Evolutionary conservation across 2,329 filamentous ascomycete species (phyloP).

Genomic region (Trichophyton simii): DNA sequence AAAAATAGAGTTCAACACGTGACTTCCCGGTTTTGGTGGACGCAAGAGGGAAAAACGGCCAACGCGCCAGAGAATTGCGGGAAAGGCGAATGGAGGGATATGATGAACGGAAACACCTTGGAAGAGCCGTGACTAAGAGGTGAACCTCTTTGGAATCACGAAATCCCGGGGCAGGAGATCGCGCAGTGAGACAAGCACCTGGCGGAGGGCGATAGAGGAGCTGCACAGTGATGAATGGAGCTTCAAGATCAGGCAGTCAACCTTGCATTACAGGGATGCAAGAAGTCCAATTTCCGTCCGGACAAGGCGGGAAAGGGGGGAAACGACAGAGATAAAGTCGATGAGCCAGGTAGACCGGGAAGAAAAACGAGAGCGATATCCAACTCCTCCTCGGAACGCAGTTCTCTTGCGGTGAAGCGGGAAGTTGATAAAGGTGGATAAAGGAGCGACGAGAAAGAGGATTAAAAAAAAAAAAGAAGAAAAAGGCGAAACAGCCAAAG

Average conservation of each 20-base stretch:
- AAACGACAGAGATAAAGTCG: not conserved
- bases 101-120: not conserved
- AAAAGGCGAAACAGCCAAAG: not conserved
- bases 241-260: not conserved
- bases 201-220: not conserved
- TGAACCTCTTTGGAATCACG: not conserved
- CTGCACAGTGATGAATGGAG: not conserved
- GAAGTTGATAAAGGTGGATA: not conserved
- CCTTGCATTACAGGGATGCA: constrained; percentile 1
- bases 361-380: not conserved
- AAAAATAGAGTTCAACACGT: not conserved
- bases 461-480: not conserved
- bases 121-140: not conserved
- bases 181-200: not conserved
- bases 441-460: constrained; percentile 4
- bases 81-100: not conserved
- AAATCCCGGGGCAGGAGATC: not conserved
- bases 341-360: not conserved
- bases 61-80: not conserved
- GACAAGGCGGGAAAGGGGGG: not conserved
- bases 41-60: not conserved
- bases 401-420: not conserved
- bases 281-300: not conserved
- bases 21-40: not conserved
- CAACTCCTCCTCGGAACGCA: too few species aligned